phyloP scores from a whole-genome alignment of 1,139 yeast species.

The Suhomyces bokatorum region DNA sequence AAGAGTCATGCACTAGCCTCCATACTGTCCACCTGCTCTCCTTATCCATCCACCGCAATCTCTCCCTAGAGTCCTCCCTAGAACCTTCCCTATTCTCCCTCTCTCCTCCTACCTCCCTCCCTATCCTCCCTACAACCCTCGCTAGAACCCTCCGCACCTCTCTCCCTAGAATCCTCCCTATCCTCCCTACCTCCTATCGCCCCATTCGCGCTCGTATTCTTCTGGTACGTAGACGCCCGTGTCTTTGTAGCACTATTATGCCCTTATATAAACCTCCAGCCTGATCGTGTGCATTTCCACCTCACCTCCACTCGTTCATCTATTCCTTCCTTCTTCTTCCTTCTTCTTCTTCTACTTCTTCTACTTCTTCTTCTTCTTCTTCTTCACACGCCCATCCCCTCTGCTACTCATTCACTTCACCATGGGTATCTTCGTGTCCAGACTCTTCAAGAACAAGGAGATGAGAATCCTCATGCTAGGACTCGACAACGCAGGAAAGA shows the following conservation, averaged over 20 bases:
- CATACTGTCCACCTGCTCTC: too few relatives aligned
- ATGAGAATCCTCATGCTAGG: slow-evolving; percentile 87
- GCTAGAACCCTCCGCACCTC: too few relatives aligned
- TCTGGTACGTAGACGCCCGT: neutral
- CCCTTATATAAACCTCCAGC: neutral
- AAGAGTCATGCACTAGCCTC: too few relatives aligned
- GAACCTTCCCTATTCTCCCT: too few relatives aligned
- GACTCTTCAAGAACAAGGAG: slow-evolving; percentile 44
- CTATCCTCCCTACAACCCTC: too few relatives aligned
- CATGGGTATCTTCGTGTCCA: slow-evolving; percentile 28
- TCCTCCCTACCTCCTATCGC: too few relatives aligned
- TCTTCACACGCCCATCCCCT: neutral
- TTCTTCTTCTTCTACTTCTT: neutral
- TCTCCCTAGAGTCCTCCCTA: too few relatives aligned
- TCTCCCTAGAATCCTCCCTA: too few relatives aligned
- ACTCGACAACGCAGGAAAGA: slow-evolving; percentile 89
- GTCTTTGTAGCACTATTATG: slow-evolving; percentile 8
- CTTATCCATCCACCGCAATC: too few relatives aligned
- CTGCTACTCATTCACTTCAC: too few relatives aligned
- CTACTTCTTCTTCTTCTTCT: neutral
- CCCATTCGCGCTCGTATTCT: neutral
- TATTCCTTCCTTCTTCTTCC: neutral
- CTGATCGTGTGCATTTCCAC: neutral
- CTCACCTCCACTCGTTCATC: neutral
- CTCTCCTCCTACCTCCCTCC: too few relatives aligned